Evolutionary conservation across 129 eudicot genomes (phyloP).

Genomic region (Lactuca sativa): DNA sequence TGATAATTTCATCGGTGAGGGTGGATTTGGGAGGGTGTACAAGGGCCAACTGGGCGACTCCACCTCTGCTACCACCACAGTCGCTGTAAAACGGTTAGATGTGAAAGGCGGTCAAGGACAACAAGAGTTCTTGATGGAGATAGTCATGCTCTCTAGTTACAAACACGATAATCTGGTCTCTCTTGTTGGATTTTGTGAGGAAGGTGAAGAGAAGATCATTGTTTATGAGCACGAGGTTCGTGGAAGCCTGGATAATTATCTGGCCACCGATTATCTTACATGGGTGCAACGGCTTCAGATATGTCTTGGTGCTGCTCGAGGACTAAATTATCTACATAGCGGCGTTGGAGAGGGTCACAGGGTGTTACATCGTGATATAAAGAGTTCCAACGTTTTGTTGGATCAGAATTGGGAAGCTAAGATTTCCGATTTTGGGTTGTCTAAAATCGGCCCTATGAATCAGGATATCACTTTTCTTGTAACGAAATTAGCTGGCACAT

Average conservation of each 20-base stretch:
- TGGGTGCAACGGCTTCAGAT: slow-evolving; percentile 20
- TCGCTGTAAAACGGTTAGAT: slow-evolving; percentile 13
- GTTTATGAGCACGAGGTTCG: background rate
- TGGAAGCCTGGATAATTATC: slow-evolving; percentile 10
- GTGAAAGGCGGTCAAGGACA: background rate
- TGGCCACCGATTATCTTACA: background rate
- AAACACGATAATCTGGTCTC: slow-evolving; percentile 6
- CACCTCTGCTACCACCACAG: background rate
- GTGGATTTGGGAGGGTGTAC: slow-evolving; percentile 3
- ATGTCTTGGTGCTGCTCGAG: slow-evolving; percentile 21
- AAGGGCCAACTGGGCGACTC: too few relatives aligned
- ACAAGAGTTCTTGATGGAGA: background rate
- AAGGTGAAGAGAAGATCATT: background rate
- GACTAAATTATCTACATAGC: slow-evolving; percentile 14
- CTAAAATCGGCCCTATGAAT: background rate
- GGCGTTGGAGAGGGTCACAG: background rate
- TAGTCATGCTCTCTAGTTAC: slow-evolving; percentile 3
- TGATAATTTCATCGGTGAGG: background rate
- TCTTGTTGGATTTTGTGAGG: slow-evolving; percentile 7
- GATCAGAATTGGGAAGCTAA: slow-evolving; percentile 18
- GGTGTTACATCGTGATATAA: slow-evolving; percentile 11
- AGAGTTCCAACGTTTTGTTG: slow-evolving; percentile 6
- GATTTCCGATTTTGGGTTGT: slow-evolving; percentile 18
- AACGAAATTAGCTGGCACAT: background rate
- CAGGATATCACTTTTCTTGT: slow-evolving; percentile 2